Percentiles rank a stretch among this genome's conserved stretches.
phyloP scores from a whole-genome alignment of 169 alveolate species.

The Eimeria praecox region DNA sequence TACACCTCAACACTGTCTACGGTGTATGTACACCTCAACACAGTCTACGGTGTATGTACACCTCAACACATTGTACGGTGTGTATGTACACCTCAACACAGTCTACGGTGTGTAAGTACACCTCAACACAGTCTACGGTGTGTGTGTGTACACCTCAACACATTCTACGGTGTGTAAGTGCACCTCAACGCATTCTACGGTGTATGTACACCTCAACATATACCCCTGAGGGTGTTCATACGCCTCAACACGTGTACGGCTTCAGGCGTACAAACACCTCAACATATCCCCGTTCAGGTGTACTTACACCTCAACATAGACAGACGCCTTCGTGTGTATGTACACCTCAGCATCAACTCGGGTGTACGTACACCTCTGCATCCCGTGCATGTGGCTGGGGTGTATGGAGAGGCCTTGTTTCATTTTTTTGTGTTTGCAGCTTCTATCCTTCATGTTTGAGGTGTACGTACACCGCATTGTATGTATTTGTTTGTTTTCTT shows the following conservation, averaged over 20 bases:
- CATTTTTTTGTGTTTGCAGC: too few species aligned
- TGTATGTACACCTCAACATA: background rate
- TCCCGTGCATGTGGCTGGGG: too few species aligned
- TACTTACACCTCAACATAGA: too few species aligned
- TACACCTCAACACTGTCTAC: background rate
- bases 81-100: background rate
- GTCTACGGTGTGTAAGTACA: background rate
- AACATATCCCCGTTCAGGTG: too few species aligned
- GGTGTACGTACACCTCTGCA: too few species aligned
- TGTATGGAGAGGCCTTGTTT: too few species aligned
- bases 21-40: background rate
- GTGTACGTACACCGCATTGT: background rate
- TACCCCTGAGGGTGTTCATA: too few species aligned
- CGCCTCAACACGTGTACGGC: background rate
- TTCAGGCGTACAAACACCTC: too few species aligned
- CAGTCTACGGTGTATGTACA: background rate
- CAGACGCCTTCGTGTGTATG: constrained; percentile 2
- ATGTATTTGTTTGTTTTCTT: background rate
- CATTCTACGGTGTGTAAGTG: background rate
- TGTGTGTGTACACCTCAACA: background rate
- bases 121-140: background rate
- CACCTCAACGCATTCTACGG: background rate
- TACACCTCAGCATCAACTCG: constrained; percentile 16
- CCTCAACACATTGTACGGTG: background rate
- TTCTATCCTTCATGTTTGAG: background rate